Evolutionary conservation across 169 alveolate genomes (phyloP).

Genomic region (Cryptosporidium sp.): DNA sequence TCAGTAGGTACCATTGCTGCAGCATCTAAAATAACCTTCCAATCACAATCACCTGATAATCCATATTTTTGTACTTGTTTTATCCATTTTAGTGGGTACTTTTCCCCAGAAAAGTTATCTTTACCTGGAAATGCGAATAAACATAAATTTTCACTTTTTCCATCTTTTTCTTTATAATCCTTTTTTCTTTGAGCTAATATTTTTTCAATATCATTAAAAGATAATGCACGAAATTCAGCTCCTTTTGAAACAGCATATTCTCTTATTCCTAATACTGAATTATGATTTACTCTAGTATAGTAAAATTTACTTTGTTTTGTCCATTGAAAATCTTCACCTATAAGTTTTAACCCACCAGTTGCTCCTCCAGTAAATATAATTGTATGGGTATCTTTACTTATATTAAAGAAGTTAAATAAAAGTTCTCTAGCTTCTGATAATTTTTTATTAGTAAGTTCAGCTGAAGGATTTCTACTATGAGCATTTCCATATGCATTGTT

Average conservation of each 20-base stretch:
- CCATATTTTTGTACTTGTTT: constrained; percentile 74
- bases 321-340: constrained; percentile 81
- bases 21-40: constrained; percentile 80
- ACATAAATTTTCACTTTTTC: constrained; percentile 18
- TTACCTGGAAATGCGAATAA: constrained; percentile 80
- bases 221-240: constrained; percentile 65
- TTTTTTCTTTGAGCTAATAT: constrained; percentile 54
- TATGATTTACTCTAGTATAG: constrained; percentile 78
- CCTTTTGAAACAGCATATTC: constrained; percentile 75
- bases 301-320: constrained; percentile 47
- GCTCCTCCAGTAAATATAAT: constrained; percentile 81
- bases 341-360: constrained; percentile 78
- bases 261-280: constrained; percentile 80
- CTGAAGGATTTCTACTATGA: constrained; percentile 80
- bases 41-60: constrained; percentile 73
- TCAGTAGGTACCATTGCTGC: constrained; percentile 80
- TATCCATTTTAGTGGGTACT: constrained; percentile 77
- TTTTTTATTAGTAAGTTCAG: constrained; percentile 73
- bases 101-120: constrained; percentile 79
- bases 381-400: constrained; percentile 59
- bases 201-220: constrained; percentile 72
- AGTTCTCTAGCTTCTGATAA: constrained; percentile 77
- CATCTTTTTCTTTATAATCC: neutral
- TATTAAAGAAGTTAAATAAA: constrained; percentile 69
- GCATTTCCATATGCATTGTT: constrained; percentile 78